Base-by-base conservation (phyloP, 2,329 filamentous ascomycete species). In the Botrytis pseudocinerea region DNA sequence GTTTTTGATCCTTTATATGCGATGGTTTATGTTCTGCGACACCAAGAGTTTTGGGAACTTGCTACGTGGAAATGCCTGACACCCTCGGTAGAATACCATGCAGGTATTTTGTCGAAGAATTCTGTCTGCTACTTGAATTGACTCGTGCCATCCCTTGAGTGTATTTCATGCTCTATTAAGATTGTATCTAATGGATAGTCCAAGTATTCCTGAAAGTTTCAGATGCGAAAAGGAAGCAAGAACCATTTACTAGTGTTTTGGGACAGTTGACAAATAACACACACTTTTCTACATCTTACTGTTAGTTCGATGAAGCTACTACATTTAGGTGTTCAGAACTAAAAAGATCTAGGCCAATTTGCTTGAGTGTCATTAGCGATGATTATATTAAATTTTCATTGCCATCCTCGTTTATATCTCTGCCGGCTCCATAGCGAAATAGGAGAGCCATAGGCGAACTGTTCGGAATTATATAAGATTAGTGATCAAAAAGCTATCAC, bases 391-490 rank as follows among this genome's bases (percentile, higher is more conserved):
- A 16, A 25, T n/a, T 65, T 38, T 6, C 7, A 38, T 38, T 51
- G 12, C 35, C 35, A 10, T 51, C 32, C 38, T 22, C 10, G 22
- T 48, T 1, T 28, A 12, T n/a, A 25, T 51, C 60, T 16, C 20
- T 44, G 35, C 42, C 32, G 10, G 44, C 20, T 40, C 14, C 35
- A 38, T 48, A n/a, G 32, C 51, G 8, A 65, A 57, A 9, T 9
- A 57, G n/a, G 4, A 18, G 51, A 54, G n/a, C 51, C 51, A 28
- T 28, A 28, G 51, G n/a, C 51, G 51, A 54, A 54, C 14, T 54
- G 3, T 68, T 84, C 1, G 84, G 84, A 12, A 82, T 28, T 16
- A 18, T 28, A 46, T 1, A 28, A 18, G n/a, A 28, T 28, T 28
- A 14, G 14, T 28, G 51, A n/a, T 16, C 25, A 54, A 28, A 16